A percentile compares a stretch with the other conserved stretches of the same genome.
These are phyloP conservation scores for Encephalitozoon romaleae DNA, from an alignment of 371 early-diverging fungal genomes.

Conservation along the genomic window DNA sequence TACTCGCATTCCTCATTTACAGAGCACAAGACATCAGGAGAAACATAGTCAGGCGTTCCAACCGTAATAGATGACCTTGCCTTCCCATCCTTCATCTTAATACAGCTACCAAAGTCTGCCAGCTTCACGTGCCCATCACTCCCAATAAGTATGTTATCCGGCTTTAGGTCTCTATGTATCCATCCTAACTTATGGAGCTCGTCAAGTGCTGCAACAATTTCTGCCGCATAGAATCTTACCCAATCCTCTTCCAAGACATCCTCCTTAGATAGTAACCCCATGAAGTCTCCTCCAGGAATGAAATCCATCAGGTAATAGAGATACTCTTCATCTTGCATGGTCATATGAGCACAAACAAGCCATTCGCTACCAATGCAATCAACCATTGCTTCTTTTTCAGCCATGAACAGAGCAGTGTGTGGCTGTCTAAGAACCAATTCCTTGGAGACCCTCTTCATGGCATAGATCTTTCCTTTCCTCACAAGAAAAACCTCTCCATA, in stretches of 20 bases:
- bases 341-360: slow-evolving; percentile 62
- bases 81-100: slow-evolving; percentile 60
- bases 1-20: slow-evolving; percentile 65
- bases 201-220: slow-evolving; percentile 55
- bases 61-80: slow-evolving; percentile 75
- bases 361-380: slow-evolving; percentile 47
- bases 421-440: slow-evolving; percentile 68
- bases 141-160: slow-evolving; percentile 75
- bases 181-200: slow-evolving; percentile 56
- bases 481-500: slow-evolving; percentile 69
- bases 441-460: slow-evolving; percentile 85
- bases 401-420: slow-evolving; percentile 58
- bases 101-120: slow-evolving; percentile 75
- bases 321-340: slow-evolving; percentile 67
- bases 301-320: slow-evolving; percentile 71
- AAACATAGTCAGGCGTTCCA: slow-evolving; percentile 86
- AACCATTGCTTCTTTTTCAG: slow-evolving; percentile 61
- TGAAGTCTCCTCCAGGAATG: slow-evolving; percentile 75
- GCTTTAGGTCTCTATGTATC: slow-evolving; percentile 71
- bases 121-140: slow-evolving; percentile 67
- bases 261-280: slow-evolving; percentile 65
- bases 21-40: slow-evolving; percentile 82
- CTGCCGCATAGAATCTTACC: slow-evolving; percentile 61
- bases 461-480: slow-evolving; percentile 69
- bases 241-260: slow-evolving; percentile 60